These are phyloP conservation scores for Zoysia japonica DNA, from an alignment of 176 grass and related monocot species.

Conservation along the genomic window DNA sequence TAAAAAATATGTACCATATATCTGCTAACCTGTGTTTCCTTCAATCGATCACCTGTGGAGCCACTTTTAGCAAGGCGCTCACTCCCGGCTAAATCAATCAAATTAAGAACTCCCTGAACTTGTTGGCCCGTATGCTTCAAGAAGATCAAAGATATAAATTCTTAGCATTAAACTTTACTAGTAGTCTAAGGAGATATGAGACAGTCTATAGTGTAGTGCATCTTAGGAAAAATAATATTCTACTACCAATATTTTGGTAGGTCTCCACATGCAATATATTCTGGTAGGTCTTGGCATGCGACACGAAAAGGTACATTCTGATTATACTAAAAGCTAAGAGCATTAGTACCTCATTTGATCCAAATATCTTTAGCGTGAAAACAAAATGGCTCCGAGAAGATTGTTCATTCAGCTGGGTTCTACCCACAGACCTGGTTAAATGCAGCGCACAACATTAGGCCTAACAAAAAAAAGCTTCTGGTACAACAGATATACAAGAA, in stretches of 20 bases:
- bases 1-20: neutral
- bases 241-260: neutral
- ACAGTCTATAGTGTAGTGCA: neutral
- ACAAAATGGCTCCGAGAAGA: slow-evolving; percentile 95
- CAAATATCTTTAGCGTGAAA: slow-evolving; percentile 84
- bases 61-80: slow-evolving; percentile 94
- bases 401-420: slow-evolving; percentile 93
- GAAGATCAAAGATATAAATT: neutral
- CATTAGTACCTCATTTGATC: slow-evolving; percentile 69
- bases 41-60: slow-evolving; percentile 80
- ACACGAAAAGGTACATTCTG: neutral
- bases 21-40: slow-evolving; percentile 79
- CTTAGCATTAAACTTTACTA: neutral
- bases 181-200: neutral
- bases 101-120: slow-evolving; percentile 77
- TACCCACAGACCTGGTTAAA: slow-evolving; percentile 74
- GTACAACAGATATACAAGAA: neutral
- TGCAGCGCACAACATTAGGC: neutral
- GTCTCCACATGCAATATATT: neutral
- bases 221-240: neutral
- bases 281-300: neutral
- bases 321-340: neutral
- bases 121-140: slow-evolving; percentile 83
- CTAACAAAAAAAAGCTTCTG: neutral
- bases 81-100: slow-evolving; percentile 98